These are phyloP conservation scores for Penicillium carneum DNA, from an alignment of 2,329 filamentous ascomycete species.

Conservation along the genomic window DNA sequence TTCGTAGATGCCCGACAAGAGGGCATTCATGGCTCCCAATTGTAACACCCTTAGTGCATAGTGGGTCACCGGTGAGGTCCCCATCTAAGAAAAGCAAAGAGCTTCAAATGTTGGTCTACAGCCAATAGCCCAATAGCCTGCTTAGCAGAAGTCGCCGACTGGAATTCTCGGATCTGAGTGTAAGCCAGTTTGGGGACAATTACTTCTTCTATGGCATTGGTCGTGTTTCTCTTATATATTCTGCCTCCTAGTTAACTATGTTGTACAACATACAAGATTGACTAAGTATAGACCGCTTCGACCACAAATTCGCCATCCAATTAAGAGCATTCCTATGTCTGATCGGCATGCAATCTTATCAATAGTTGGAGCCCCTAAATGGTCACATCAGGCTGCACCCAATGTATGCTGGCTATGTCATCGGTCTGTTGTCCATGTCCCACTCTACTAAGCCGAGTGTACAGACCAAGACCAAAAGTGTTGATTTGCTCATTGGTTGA, in stretches of 20 bases:
- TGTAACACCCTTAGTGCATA: not conserved
- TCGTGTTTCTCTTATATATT: constrained; percentile 45
- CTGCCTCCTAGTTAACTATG: constrained; percentile 55
- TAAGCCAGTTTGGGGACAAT: constrained; percentile 4
- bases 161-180: not conserved
- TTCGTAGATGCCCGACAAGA: not conserved
- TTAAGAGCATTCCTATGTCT: constrained; percentile 65
- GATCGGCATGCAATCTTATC: constrained; percentile 67
- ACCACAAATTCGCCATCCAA: constrained; percentile 66
- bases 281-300: constrained; percentile 66
- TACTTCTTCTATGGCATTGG: not conserved
- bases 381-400: constrained; percentile 62
- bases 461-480: constrained; percentile 66
- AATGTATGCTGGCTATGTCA: constrained; percentile 57
- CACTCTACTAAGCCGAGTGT: constrained; percentile 69
- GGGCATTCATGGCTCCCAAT: not conserved
- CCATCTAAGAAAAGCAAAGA: not conserved
- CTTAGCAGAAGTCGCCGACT: not conserved
- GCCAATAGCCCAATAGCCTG: not conserved
- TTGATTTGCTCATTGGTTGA: constrained; percentile 65
- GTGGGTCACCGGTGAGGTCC: constrained; percentile 7
- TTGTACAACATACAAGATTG: constrained; percentile 57
- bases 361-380: constrained; percentile 62
- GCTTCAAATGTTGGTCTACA: not conserved
- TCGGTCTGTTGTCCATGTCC: constrained; percentile 62